These are phyloP conservation scores for Claviceps sp. DNA, from an alignment of 2,329 filamentous ascomycete genomes.

Conservation along the genomic window DNA sequence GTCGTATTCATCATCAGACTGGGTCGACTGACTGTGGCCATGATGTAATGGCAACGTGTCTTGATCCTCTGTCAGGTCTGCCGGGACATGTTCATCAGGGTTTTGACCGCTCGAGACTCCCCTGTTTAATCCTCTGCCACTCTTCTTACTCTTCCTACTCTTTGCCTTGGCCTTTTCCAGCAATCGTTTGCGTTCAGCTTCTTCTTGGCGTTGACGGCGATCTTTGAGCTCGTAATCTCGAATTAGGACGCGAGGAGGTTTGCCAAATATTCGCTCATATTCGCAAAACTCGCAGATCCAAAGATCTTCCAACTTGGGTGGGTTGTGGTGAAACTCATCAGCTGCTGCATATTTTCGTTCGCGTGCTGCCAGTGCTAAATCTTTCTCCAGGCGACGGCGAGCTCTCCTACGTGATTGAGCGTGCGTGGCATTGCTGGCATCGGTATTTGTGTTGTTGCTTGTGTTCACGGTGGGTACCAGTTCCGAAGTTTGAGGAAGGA, in stretches of 20 bases:
- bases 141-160: constrained; percentile 78
- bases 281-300: constrained; percentile 99
- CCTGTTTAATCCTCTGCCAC: constrained; percentile 38
- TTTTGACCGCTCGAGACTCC: constrained; percentile 14
- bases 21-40: constrained; percentile 22
- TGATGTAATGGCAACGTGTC: constrained; percentile 12
- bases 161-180: constrained; percentile 93
- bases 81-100: constrained; percentile 11
- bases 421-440: constrained; percentile 16
- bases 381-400: constrained; percentile 52
- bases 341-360: constrained; percentile 67
- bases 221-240: constrained; percentile 92
- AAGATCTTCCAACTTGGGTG: constrained; percentile 56
- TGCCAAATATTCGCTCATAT: constrained; percentile 91
- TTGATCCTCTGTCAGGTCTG: constrained; percentile 12
- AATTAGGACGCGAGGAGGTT: constrained; percentile 70
- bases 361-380: constrained; percentile 62
- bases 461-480: constrained; percentile 7
- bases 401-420: constrained; percentile 37
- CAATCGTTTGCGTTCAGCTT: constrained; percentile 73
- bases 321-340: constrained; percentile 62
- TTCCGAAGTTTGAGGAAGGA: constrained; percentile 8
- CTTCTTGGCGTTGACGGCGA: constrained; percentile 65
- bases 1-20: constrained; percentile 26
- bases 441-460: constrained; percentile 7